Evolutionary conservation across 306 rosid species (phyloP).

Genomic region (Corylus avellana): DNA sequence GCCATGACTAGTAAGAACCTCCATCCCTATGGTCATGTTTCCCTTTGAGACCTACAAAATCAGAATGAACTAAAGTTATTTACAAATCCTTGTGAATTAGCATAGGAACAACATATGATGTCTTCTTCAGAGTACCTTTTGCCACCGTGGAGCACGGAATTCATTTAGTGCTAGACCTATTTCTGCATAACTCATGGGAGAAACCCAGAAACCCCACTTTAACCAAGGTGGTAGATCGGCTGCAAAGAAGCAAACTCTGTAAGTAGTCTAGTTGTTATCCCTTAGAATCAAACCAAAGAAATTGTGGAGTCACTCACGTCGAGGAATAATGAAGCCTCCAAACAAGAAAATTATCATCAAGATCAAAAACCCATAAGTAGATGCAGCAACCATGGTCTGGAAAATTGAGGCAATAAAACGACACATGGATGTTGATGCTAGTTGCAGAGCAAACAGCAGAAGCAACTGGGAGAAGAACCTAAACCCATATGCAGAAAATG

Average conservation of each 20-base stretch:
- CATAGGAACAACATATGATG: not conserved
- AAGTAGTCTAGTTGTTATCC: slow-evolving; percentile 16
- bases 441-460: slow-evolving; percentile 50
- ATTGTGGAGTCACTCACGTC: slow-evolving; percentile 36
- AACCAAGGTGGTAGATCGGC: slow-evolving; percentile 62
- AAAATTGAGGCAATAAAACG: slow-evolving; percentile 56
- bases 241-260: slow-evolving; percentile 38
- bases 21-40: slow-evolving; percentile 42
- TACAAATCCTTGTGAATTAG: slow-evolving; percentile 6
- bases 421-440: slow-evolving; percentile 59
- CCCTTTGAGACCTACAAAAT: slow-evolving; percentile 44
- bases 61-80: slow-evolving; percentile 3
- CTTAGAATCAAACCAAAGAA: not conserved
- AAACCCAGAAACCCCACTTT: slow-evolving; percentile 65
- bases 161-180: slow-evolving; percentile 59
- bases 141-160: slow-evolving; percentile 67
- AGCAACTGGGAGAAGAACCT: slow-evolving; percentile 58
- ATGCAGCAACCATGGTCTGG: slow-evolving; percentile 53
- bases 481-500: slow-evolving; percentile 14
- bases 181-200: slow-evolving; percentile 63
- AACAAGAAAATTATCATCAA: slow-evolving; percentile 52
- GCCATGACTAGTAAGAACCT: slow-evolving; percentile 47
- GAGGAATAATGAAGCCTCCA: slow-evolving; percentile 66
- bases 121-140: slow-evolving; percentile 43
- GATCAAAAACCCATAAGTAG: slow-evolving; percentile 47